Evolutionary conservation across 306 rosid species (phyloP).

Genomic region (Begonia fuchsioides): DNA sequence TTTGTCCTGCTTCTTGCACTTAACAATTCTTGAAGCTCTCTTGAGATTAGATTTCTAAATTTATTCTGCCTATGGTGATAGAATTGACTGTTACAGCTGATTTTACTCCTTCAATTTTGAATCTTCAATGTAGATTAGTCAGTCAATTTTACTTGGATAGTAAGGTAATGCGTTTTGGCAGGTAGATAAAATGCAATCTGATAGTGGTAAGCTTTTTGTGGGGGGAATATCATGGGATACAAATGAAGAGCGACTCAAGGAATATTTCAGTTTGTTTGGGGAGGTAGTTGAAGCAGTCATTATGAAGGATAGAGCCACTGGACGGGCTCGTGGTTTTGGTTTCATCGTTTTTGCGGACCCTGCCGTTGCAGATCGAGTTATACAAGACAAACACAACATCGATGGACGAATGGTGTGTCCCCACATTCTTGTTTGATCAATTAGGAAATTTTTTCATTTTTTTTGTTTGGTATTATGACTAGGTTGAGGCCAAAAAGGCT

Average conservation of each 20-base stretch:
- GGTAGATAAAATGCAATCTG: constrained; percentile 84
- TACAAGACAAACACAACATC: constrained; percentile 75
- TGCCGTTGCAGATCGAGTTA: constrained; percentile 49
- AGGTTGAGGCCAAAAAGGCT: constrained; percentile 96
- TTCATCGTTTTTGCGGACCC: constrained; percentile 73
- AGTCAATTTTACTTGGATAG: too few species aligned
- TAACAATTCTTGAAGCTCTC: too few species aligned
- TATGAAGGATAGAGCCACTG: constrained; percentile 92
- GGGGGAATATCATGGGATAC: constrained; percentile 98
- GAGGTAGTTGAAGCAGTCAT: constrained; percentile 86
- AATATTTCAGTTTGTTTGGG: constrained; percentile 67
- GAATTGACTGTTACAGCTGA: background rate
- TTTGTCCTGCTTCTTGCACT: background rate
- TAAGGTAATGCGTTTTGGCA: constrained; percentile 7
- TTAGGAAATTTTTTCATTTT: too few species aligned
- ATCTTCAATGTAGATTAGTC: too few species aligned
- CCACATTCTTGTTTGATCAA: background rate
- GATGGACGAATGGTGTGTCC: constrained; percentile 80
- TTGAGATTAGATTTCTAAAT: too few species aligned
- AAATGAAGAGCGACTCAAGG: constrained; percentile 77
- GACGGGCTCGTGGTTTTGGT: constrained; percentile 91
- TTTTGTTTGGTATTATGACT: constrained; percentile 1
- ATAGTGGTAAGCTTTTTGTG: constrained; percentile 65
- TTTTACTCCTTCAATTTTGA: too few species aligned
- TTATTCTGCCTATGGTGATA: too few species aligned